Evolutionary conservation across 1,139 yeast genomes (phyloP), one percentile per base, ranked within the genome.

Genomic region (Blastobotrys proliferans): DNA sequence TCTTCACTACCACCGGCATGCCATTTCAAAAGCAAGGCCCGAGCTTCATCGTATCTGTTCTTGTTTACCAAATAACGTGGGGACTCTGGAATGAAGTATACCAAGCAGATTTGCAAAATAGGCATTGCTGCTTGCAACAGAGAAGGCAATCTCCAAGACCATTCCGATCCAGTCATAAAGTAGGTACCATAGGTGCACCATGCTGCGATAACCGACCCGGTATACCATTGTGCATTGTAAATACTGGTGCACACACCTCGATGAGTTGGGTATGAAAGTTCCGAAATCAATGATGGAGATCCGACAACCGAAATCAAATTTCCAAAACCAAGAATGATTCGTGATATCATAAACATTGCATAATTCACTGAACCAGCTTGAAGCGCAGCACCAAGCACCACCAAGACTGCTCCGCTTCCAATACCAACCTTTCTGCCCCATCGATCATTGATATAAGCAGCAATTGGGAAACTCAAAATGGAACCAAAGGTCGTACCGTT

Each of bases 41-140:
- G 27, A 18, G 97, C 97, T 51, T 68, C 70, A 4, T 77, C 84
- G 32, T 71, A 53, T 44, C 77, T 70, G 44, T 85, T 85, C 50
- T 77, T 76, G 73, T 82, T 78, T 43, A 90, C 80, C 55, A 90
- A 81, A 63, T 67, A 83, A 68, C 90, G 76, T 49, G 92, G 88
- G 11, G 86, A 79, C 57, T 82, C 90, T 8, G 76, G 73, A 47
- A 69, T 68, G 54, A 60, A 50, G 37, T 40, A 48, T 16, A 54
- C 49, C 20, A 51, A 40, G 40, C 47, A 11, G 13, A 53, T 31
- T 50, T 66, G 72, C 19, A 68, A n/a, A 4, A 62, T 13, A 13
- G 77, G 73, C 52, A 67, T 58, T 25, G 60, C 53, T 33, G 64
- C 69, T 57, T 73, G 74, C 35, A 69, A 29, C 44, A 66, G 55